These are phyloP conservation scores for Cornus florida DNA, from an alignment of 148 eudicot genomes.

Conservation along the genomic window DNA sequence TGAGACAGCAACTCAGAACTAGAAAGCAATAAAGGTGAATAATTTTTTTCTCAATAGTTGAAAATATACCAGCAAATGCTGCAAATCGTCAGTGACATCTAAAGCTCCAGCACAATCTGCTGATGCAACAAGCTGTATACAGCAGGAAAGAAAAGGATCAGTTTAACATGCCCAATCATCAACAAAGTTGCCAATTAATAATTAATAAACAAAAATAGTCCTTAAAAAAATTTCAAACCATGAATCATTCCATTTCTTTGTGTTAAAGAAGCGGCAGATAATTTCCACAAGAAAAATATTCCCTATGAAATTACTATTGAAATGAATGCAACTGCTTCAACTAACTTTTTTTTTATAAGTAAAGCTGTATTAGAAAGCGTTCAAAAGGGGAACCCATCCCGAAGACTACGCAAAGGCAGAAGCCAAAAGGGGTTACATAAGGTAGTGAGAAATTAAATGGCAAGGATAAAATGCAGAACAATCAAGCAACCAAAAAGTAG, in stretches of 20 bases:
- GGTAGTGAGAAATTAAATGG: not conserved
- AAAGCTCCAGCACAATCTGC: constrained; percentile 99
- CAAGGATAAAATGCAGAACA: not conserved
- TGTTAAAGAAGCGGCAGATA: not conserved
- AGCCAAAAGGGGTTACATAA: too few relatives aligned
- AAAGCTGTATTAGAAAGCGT: too few relatives aligned
- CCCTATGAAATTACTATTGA: not conserved
- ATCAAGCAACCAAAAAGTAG: not conserved
- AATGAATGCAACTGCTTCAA: not conserved
- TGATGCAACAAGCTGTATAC: constrained; percentile 82
- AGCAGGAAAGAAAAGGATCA: constrained; percentile 9
- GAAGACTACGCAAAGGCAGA: too few relatives aligned
- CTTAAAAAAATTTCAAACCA: not conserved
- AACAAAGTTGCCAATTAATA: constrained; percentile 1
- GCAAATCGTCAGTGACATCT: constrained; percentile 93
- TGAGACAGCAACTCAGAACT: not conserved
- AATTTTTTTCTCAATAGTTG: not conserved
- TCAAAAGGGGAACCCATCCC: too few relatives aligned
- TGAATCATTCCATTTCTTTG: not conserved
- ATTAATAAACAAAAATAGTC: not conserved
- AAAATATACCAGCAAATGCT: constrained; percentile 73
- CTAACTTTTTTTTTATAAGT: not conserved
- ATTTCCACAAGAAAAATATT: not conserved
- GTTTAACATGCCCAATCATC: constrained; percentile 1
- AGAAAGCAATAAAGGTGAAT: not conserved